phyloP scores from a whole-genome alignment of 2,329 filamentous ascomycete genomes.

The Hypoxylon sp. region DNA sequence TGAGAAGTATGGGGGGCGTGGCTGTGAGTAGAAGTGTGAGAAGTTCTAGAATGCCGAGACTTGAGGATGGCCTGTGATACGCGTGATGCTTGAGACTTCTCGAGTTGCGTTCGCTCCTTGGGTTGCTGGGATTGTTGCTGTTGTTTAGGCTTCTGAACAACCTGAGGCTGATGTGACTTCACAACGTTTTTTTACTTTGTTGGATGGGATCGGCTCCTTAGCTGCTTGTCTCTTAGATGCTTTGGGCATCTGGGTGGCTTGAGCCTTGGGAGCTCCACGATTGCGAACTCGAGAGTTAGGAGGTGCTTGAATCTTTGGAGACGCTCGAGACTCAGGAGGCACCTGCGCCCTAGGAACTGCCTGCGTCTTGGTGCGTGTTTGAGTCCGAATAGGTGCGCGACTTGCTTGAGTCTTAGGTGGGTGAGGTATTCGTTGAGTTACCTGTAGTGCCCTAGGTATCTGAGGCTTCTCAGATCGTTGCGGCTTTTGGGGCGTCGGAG shows the following conservation, averaged over 20 bases:
- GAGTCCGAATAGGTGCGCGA: neutral
- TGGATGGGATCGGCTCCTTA: neutral
- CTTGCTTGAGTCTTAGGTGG: neutral
- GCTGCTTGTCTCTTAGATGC: neutral
- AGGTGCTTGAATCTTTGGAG: constrained; percentile 1
- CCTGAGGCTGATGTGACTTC: constrained; percentile 4
- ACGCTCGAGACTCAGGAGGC: neutral
- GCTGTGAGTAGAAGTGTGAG: too few relatives aligned
- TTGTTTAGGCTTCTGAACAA: neutral
- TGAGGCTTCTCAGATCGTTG: constrained; percentile 11
- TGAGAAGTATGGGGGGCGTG: neutral
- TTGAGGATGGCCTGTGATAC: neutral
- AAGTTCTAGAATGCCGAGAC: neutral
- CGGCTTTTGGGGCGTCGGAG: neutral
- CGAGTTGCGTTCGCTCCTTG: constrained; percentile 22
- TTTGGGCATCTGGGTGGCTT: neutral
- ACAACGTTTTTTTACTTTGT: neutral
- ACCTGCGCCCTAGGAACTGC: neutral
- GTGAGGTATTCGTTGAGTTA: neutral
- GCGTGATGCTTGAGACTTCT: neutral
- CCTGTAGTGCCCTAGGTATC: neutral
- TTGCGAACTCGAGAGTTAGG: neutral
- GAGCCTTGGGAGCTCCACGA: neutral
- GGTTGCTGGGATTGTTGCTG: neutral
- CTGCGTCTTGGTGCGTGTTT: neutral